Conservation (phyloP, 768 basidiomycete genomes). For the Auriculariales sp. region DNA sequence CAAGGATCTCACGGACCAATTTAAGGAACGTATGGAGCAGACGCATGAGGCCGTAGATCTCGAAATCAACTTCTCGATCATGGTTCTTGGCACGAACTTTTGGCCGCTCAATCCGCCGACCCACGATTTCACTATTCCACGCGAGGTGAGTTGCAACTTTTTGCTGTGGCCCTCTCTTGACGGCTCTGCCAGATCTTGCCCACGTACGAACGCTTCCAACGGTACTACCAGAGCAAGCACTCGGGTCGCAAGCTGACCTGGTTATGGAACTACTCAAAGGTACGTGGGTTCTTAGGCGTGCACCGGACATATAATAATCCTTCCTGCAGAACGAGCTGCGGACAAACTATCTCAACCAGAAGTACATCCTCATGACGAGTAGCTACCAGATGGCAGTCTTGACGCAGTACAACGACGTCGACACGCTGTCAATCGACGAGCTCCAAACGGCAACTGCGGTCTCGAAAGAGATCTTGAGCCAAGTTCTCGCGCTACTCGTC, state of each 20-base stretch:
- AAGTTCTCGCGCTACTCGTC: conserved; percentile 43
- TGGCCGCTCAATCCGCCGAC: conserved; percentile 82
- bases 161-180: no score
- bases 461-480: conserved; percentile 59
- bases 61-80: conserved; percentile 81
- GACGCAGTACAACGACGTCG: conserved; percentile 83
- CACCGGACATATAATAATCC: no score
- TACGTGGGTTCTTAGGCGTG: no score
- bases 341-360: conserved; percentile 85
- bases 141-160: no score
- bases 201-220: conserved; percentile 81
- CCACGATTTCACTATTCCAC: conserved; percentile 79
- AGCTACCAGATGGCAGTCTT: conserved; percentile 93
- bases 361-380: conserved; percentile 92
- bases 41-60: conserved; percentile 57
- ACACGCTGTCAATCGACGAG: conserved; percentile 73
- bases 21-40: conserved; percentile 85
- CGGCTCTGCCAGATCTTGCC: no score
- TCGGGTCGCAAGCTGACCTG: conserved; percentile 91
- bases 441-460: conserved; percentile 67
- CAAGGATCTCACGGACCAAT: conserved; percentile 89
- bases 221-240: conserved; percentile 88
- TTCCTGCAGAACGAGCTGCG: conserved; percentile 90
- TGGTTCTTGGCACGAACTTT: conserved; percentile 90
- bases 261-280: conserved; percentile 98